Conservation (phyloP, 331 rosid genomes). For the Dryas integrifolia region DNA sequence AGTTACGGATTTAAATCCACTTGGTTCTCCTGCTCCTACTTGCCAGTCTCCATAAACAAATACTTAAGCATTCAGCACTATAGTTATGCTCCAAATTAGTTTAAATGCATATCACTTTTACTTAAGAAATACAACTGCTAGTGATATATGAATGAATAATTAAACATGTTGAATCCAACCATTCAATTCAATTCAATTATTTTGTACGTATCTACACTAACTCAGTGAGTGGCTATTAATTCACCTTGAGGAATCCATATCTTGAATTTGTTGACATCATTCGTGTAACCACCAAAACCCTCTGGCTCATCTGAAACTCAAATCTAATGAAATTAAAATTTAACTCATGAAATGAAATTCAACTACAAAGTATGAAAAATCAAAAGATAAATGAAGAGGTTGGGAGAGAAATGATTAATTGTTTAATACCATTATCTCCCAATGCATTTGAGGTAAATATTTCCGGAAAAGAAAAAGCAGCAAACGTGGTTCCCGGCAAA, state of each 20-base stretch:
- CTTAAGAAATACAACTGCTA: neutral
- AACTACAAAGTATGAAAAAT: slow-evolving; percentile 3
- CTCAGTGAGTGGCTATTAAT: neutral
- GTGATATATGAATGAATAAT: too few relatives aligned
- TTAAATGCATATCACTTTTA: neutral
- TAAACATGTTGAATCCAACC: too few relatives aligned
- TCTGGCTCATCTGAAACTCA: slow-evolving; percentile 42
- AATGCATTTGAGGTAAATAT: slow-evolving; percentile 29
- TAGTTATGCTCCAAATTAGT: too few relatives aligned
- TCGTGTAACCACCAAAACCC: slow-evolving; percentile 55
- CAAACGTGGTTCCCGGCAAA: slow-evolving; percentile 33
- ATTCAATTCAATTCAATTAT: neutral
- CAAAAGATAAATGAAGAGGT: neutral
- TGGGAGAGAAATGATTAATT: too few relatives aligned
- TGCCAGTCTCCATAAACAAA: slow-evolving; percentile 56
- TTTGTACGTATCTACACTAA: neutral
- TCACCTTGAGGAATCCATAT: slow-evolving; percentile 75
- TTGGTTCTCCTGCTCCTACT: slow-evolving; percentile 74
- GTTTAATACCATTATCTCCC: slow-evolving; percentile 35
- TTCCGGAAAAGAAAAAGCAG: slow-evolving; percentile 32
- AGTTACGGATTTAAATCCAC: slow-evolving; percentile 49
- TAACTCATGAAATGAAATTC: neutral
- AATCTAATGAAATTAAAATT: neutral
- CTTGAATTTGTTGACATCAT: slow-evolving; percentile 78
- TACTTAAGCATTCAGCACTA: slow-evolving; percentile 2